These are phyloP conservation scores for Euryodendron excelsum DNA, from an alignment of 148 eudicot species.

Conservation along the genomic window DNA sequence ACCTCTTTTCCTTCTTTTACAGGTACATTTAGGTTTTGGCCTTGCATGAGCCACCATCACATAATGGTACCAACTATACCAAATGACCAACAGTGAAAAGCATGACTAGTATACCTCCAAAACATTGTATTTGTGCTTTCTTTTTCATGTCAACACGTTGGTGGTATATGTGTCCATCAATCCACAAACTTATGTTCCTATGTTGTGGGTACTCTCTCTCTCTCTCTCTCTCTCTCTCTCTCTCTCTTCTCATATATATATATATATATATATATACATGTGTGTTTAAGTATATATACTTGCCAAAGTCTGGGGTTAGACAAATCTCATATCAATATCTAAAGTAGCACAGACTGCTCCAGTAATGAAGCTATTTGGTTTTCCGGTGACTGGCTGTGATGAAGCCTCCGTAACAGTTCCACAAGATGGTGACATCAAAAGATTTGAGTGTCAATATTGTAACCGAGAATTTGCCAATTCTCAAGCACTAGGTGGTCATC, in stretches of 20 bases:
- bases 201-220: neutral
- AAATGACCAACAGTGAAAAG: too few relatives aligned
- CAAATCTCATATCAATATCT: neutral
- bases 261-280: too few relatives aligned
- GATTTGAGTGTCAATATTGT: conserved; percentile 45
- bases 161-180: neutral
- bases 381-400: conserved; percentile 19
- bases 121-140: neutral
- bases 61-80: too few relatives aligned
- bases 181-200: neutral
- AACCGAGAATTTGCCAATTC: conserved; percentile 35
- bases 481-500: conserved; percentile 53
- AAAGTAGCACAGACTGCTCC: too few relatives aligned
- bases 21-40: too few relatives aligned
- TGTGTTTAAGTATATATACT: neutral
- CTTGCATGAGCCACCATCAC: too few relatives aligned
- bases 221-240: too few relatives aligned
- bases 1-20: too few relatives aligned
- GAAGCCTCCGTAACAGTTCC: conserved; percentile 7
- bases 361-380: conserved; percentile 39
- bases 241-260: too few relatives aligned
- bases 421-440: conserved; percentile 15
- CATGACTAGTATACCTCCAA: too few relatives aligned
- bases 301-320: too few relatives aligned
- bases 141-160: neutral